Percentiles rank a stretch among this genome's conserved stretches.
phyloP scores from a whole-genome alignment of 1,284 basidiomycete species.

The Leccinum holopus region DNA sequence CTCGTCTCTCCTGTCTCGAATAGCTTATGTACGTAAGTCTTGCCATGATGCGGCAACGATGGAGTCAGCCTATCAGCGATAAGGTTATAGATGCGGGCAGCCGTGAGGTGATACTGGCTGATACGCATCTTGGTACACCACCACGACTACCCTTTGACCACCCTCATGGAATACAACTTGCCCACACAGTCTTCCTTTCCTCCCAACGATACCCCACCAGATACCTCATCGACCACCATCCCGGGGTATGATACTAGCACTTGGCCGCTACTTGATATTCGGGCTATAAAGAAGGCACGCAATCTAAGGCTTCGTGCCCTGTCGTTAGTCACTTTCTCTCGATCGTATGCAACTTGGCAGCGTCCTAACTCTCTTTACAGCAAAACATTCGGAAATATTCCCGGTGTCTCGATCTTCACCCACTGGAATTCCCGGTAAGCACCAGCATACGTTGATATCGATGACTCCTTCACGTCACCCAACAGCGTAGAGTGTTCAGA shows the following conservation, averaged over 20 bases:
- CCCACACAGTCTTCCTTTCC: background rate
- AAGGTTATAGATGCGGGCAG: background rate
- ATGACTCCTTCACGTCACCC: background rate
- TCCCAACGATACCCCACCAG: background rate
- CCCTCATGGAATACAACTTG: slow-evolving; percentile 17
- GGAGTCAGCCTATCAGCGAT: background rate
- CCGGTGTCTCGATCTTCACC: slow-evolving; percentile 20
- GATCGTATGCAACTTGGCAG: slow-evolving; percentile 1
- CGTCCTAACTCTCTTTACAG: slow-evolving; percentile 2
- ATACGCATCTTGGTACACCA: slow-evolving; percentile 5
- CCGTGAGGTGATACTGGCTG: background rate
- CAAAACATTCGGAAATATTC: slow-evolving; percentile 23
- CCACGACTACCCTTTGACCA: no score
- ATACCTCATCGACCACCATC: background rate
- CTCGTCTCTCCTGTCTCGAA: background rate
- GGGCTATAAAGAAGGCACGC: background rate
- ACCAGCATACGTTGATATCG: background rate
- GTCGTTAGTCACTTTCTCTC: slow-evolving; percentile 8
- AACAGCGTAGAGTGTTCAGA: slow-evolving; percentile 15
- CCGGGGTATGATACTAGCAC: background rate
- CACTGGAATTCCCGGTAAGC: slow-evolving; percentile 20
- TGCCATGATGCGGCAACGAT: background rate
- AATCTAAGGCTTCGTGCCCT: background rate
- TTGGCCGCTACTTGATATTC: background rate
- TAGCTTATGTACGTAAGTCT: background rate